These are phyloP conservation scores for Dentiscutata heterogama DNA, from an alignment of 371 early-diverging fungal genomes.

Conservation along the genomic window DNA sequence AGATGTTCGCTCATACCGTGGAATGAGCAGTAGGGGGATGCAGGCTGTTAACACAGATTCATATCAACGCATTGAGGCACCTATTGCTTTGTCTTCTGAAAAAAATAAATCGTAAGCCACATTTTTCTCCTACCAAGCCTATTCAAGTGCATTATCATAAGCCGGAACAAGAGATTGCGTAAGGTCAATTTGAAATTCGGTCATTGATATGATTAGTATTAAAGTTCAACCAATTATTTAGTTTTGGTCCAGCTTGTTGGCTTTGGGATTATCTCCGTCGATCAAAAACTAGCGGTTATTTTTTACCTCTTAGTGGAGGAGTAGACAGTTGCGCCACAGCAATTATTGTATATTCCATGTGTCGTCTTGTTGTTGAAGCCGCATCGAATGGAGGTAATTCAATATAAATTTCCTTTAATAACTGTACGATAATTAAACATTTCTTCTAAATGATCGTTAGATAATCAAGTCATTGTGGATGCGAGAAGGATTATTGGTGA, in stretches of 20 bases:
- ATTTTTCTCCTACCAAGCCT: slow-evolving; percentile 48
- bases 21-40: slow-evolving; percentile 77
- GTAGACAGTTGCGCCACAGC: slow-evolving; percentile 97
- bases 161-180: slow-evolving; percentile 86
- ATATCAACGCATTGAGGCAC: slow-evolving; percentile 74
- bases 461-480: slow-evolving; percentile 79
- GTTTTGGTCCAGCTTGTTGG: slow-evolving; percentile 98
- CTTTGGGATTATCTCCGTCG: slow-evolving; percentile 98
- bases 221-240: slow-evolving; percentile 40
- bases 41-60: slow-evolving; percentile 73
- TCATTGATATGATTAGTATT: background rate
- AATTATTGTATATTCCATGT: slow-evolving; percentile 95
- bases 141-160: slow-evolving; percentile 63
- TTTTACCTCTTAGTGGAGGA: slow-evolving; percentile 97
- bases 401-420: background rate
- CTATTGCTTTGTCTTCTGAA: slow-evolving; percentile 62
- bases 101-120: slow-evolving; percentile 54
- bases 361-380: slow-evolving; percentile 84
- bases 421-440: background rate
- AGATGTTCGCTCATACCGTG: slow-evolving; percentile 86
- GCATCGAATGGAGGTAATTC: slow-evolving; percentile 65
- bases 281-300: slow-evolving; percentile 90
- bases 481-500: slow-evolving; percentile 75
- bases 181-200: slow-evolving; percentile 40
- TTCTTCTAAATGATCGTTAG: slow-evolving; percentile 51